phyloP scores from a whole-genome alignment of 2,329 filamentous ascomycete species.

The Aspergillus sp. region DNA sequence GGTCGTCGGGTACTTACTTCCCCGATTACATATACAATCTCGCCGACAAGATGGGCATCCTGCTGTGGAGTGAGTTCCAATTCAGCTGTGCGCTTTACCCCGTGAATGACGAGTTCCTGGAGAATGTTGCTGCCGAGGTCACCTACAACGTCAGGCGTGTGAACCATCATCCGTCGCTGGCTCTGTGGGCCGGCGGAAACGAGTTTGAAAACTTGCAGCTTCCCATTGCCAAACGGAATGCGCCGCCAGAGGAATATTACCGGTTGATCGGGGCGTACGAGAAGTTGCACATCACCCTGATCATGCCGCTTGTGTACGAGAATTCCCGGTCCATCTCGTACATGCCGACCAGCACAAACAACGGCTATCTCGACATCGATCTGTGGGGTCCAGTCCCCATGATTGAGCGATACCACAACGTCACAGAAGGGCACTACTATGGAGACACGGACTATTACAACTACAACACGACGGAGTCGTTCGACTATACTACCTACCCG shows the following conservation, averaged over 20 bases:
- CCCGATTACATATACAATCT: slow-evolving; percentile 56
- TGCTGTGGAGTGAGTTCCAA: slow-evolving; percentile 56
- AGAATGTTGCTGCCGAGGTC: slow-evolving; percentile 48
- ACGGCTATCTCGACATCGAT: slow-evolving; percentile 49
- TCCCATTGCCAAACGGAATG: slow-evolving; percentile 31
- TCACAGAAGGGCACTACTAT: slow-evolving; percentile 45
- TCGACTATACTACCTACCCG: slow-evolving; percentile 48
- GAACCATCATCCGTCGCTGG: slow-evolving; percentile 51
- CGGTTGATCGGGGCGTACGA: slow-evolving; percentile 47
- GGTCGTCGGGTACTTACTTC: slow-evolving; percentile 51
- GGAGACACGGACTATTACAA: slow-evolving; percentile 55
- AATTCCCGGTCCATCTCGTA: slow-evolving; percentile 54
- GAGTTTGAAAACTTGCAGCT: slow-evolving; percentile 52
- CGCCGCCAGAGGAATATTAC: slow-evolving; percentile 36
- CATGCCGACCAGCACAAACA: slow-evolving; percentile 50
- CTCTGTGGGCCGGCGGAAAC: slow-evolving; percentile 49
- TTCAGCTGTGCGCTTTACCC: slow-evolving; percentile 55
- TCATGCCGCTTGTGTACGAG: slow-evolving; percentile 48
- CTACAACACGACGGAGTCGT: slow-evolving; percentile 45
- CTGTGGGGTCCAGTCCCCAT: slow-evolving; percentile 46
- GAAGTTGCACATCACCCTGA: slow-evolving; percentile 46
- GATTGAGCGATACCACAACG: slow-evolving; percentile 48
- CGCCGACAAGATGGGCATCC: slow-evolving; percentile 51
- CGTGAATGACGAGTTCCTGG: slow-evolving; percentile 43
- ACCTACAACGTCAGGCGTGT: slow-evolving; percentile 52